Percentiles rank a stretch among this genome's conserved stretches.
Evolutionary conservation across 1,284 basidiomycete species (phyloP).

Genomic region (Rhodotorula sp.): DNA sequence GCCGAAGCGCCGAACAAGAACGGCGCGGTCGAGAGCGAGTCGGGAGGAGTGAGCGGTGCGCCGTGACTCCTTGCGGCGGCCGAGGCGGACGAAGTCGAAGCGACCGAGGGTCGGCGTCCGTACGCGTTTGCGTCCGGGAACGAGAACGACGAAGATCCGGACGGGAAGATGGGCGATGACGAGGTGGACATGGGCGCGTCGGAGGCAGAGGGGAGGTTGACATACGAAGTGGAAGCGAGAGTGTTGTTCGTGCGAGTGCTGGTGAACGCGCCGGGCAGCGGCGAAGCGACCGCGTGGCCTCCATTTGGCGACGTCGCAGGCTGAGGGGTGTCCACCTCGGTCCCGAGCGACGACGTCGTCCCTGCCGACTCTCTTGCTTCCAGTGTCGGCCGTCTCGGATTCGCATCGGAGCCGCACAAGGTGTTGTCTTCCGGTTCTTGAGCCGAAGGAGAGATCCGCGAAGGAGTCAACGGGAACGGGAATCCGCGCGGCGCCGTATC

Average conservation of each 20-base stretch:
- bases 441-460: neutral
- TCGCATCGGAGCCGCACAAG: neutral
- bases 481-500: slow-evolving; percentile 5
- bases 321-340: neutral
- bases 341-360: neutral
- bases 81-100: neutral
- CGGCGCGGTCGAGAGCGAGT: slow-evolving; percentile 11
- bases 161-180: neutral
- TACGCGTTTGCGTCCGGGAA: neutral
- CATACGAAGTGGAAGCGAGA: no score
- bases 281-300: neutral
- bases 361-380: neutral
- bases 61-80: neutral
- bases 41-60: slow-evolving; percentile 29
- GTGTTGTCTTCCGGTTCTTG: neutral
- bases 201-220: no score
- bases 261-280: neutral
- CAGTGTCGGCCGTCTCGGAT: neutral
- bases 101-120: neutral
- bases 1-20: slow-evolving; percentile 17
- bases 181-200: neutral
- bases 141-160: neutral
- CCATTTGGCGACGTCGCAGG: neutral
- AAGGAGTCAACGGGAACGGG: slow-evolving; percentile 20
- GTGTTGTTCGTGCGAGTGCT: neutral